Evolutionary conservation across 2,329 filamentous ascomycete genomes (phyloP).

Genomic region (Hymenoscyphus fraxineus): DNA sequence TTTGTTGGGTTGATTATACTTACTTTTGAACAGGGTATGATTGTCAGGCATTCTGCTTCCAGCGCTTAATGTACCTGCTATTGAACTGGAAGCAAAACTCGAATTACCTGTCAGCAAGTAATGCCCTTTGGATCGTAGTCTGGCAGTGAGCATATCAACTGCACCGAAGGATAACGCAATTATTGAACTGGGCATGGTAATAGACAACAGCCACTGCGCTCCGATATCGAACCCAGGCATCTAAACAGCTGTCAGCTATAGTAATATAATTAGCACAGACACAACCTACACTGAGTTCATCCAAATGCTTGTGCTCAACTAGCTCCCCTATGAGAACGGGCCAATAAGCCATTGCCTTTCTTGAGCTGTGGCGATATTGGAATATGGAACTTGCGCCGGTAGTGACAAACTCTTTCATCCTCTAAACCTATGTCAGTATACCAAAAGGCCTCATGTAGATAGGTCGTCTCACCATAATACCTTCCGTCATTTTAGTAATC

Average conservation of each 20-base stretch:
- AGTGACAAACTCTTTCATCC: conserved; percentile 14
- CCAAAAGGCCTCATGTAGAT: background rate
- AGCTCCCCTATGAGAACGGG: conserved; percentile 50
- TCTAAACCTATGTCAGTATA: conserved; percentile 25
- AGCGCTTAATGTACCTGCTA: background rate
- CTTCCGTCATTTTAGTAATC: conserved; percentile 22
- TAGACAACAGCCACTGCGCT: conserved; percentile 50
- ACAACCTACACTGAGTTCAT: conserved; percentile 37
- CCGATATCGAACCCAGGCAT: conserved; percentile 39
- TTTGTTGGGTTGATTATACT: background rate
- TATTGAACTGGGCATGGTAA: conserved; percentile 47
- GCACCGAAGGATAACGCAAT: conserved; percentile 49
- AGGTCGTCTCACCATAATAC: conserved; percentile 19
- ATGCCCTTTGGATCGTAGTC: conserved; percentile 25
- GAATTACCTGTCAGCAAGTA: conserved; percentile 1
- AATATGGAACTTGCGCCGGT: conserved; percentile 29
- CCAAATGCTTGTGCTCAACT: conserved; percentile 42
- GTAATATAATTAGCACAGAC: background rate
- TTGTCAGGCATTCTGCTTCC: background rate
- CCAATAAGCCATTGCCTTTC: conserved; percentile 43
- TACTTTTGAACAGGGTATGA: conserved; percentile 10
- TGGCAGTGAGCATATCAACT: conserved; percentile 29
- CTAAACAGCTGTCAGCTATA: conserved; percentile 31
- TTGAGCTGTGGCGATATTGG: conserved; percentile 43
- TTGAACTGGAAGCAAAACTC: background rate